Evolutionary conservation across 148 eudicot species (phyloP), one percentile per base, ranked within the genome.

Genomic region (Nyssa sinensis): DNA sequence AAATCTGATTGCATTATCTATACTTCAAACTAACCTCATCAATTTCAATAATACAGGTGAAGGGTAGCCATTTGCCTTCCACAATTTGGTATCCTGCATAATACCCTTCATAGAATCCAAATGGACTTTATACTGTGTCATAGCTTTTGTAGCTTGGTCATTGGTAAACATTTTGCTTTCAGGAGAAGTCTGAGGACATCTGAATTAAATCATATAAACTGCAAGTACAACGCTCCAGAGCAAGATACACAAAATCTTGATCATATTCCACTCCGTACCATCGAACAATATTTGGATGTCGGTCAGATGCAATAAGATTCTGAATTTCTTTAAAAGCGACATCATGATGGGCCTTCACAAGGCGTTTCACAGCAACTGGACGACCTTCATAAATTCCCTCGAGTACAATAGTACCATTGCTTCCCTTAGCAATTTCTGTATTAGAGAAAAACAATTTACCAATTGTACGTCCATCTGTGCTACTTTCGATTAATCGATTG

Each of bases 361-460:
- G 87, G 39, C 98, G 97, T 78, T 94, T 94, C 59, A 92, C 98
- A 66, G 98, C 98, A 74, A 92, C 98, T 4, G 81, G 79, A 44
- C 98, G 91, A 27, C 98, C 97, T 69, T 90, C 97, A 82, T 90
- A 92, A 44, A 80, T 62, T 80, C 97, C 98, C 76, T 94, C 98
- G 53, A 92, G 89, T 21, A 94, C 90, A 77, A 94, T 81, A 17
- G 98, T 94, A 44, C 98, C 98, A 80, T 92, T 92, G 87, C 98
- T 92, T 68, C 98, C 98, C 80, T 87, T 94, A 2, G 98, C 98
- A 74, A 94, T 88, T 83, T 90, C 97, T 81, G 33, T 82, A 70
- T 74, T 77, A 25, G 89, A 84, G 49, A 92, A 79, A 72, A 87
- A 81, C 71, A 94, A 71, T 78, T 86, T 92, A 79, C 97, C 96